Conservation (phyloP, 2,329 filamentous ascomycete species). For the Cladophialophora psammophila region DNA sequence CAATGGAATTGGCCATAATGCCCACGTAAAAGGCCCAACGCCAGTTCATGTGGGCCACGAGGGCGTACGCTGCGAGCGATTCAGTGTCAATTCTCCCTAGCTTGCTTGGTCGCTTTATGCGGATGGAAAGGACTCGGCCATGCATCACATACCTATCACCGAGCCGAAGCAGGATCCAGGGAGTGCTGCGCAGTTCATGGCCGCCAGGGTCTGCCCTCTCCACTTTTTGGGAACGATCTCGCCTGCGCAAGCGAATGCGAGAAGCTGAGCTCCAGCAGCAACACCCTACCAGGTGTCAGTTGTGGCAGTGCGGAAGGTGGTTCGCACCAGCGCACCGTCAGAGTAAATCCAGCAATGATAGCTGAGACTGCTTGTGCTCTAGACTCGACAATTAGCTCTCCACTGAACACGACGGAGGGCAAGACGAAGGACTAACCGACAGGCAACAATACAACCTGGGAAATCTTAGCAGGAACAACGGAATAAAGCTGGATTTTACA, state of each 20-base stretch:
- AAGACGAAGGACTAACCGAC: conserved; percentile 1
- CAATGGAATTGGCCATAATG: conserved; percentile 22
- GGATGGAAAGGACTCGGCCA: neutral
- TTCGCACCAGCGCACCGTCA: neutral
- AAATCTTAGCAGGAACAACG: neutral
- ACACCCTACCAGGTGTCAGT: conserved; percentile 1
- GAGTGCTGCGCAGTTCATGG: conserved; percentile 7
- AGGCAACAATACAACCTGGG: conserved; percentile 2
- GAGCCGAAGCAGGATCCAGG: conserved; percentile 21
- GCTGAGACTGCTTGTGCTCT: neutral
- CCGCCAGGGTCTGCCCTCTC: conserved; percentile 1
- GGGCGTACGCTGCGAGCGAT: neutral
- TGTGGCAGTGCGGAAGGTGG: neutral
- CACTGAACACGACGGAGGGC: neutral
- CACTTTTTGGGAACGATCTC: conserved; percentile 21
- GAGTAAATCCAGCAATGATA: neutral
- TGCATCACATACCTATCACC: conserved; percentile 12
- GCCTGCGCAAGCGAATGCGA: conserved; percentile 3
- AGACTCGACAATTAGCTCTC: too few relatives aligned
- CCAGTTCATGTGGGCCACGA: conserved; percentile 21
- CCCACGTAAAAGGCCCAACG: conserved; percentile 29
- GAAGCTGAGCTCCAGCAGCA: conserved; percentile 11
- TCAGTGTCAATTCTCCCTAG: neutral
- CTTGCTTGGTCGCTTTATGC: too few relatives aligned
- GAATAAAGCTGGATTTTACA: neutral